phyloP scores from a whole-genome alignment of 257 asterid genomes.

The Penstemon eatonii region DNA sequence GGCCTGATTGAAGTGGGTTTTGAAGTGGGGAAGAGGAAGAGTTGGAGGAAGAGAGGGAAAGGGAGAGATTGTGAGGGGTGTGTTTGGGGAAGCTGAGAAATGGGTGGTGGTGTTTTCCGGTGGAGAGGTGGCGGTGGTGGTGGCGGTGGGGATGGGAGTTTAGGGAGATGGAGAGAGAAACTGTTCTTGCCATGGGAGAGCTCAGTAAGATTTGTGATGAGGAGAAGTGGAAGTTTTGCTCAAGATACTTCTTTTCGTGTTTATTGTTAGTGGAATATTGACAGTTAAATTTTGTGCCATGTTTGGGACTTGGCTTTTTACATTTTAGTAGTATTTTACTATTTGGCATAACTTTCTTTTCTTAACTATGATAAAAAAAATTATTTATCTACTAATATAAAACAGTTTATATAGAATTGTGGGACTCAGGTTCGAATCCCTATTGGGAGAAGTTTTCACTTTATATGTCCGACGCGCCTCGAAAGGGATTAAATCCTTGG shows the following conservation, averaged over 20 bases:
- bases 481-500: too few species aligned
- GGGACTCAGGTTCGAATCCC: too few species aligned
- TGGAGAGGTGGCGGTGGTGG: conserved; percentile 46
- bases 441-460: too few species aligned
- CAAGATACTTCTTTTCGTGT: conserved; percentile 23
- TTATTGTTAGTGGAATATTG: background rate
- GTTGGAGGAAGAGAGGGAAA: conserved; percentile 34
- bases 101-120: conserved; percentile 44
- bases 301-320: too few species aligned
- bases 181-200: conserved; percentile 50
- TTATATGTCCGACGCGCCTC: too few species aligned
- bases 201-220: background rate
- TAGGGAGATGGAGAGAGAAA: conserved; percentile 46
- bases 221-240: background rate
- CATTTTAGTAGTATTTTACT: too few species aligned
- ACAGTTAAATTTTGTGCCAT: background rate
- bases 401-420: too few species aligned
- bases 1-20: conserved; percentile 50
- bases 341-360: too few species aligned
- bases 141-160: conserved; percentile 41
- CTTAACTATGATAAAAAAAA: too few species aligned
- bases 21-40: conserved; percentile 41
- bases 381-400: too few species aligned
- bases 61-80: too few species aligned
- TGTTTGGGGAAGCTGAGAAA: conserved; percentile 38